phyloP scores from a whole-genome alignment of 495 filamentous ascomycete genomes.

The Hypoxylon cercidicola region DNA sequence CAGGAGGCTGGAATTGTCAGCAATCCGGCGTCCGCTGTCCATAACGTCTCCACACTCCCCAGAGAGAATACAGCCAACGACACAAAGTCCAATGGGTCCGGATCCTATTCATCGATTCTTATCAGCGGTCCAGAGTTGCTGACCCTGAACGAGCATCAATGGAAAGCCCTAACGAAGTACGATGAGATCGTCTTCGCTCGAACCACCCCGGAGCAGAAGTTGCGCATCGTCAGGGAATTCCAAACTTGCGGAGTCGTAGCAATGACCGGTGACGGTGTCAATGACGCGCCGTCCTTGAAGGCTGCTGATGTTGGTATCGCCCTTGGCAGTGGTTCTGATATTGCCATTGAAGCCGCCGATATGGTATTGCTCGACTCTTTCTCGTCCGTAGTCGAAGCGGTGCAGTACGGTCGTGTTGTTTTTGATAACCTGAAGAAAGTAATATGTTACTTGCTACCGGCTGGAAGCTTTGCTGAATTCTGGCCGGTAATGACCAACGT shows the following conservation, averaged over 20 bases:
- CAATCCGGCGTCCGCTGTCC: constrained; percentile 48
- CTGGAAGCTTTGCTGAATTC: constrained; percentile 74
- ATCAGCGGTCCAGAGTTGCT: constrained; percentile 69
- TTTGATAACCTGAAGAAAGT: constrained; percentile 81
- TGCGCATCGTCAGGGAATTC: constrained; percentile 76
- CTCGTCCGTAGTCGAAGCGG: constrained; percentile 71
- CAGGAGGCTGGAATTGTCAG: constrained; percentile 73
- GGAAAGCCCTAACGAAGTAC: constrained; percentile 66
- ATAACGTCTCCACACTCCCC: constrained; percentile 53
- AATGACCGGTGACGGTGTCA: constrained; percentile 81
- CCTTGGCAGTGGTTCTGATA: constrained; percentile 81
- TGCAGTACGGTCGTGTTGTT: constrained; percentile 71
- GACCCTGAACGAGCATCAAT: constrained; percentile 64
- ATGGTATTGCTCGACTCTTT: constrained; percentile 77
- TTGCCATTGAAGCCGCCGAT: constrained; percentile 76
- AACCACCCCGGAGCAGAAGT: constrained; percentile 80
- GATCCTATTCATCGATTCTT: constrained; percentile 52
- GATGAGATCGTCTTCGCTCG: constrained; percentile 74
- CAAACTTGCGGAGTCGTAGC: constrained; percentile 64
- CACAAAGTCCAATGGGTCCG: constrained; percentile 23
- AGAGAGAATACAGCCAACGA: constrained; percentile 40
- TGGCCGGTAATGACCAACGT: constrained; percentile 78
- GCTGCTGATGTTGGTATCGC: constrained; percentile 83
- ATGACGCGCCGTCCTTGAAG: constrained; percentile 80
- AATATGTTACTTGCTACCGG: constrained; percentile 75